A percentile compares a stretch with the other conserved stretches of the same genome.
phyloP scores from a whole-genome alignment of 176 grass and related monocot species.

The Bolboschoenus planiculmis region DNA sequence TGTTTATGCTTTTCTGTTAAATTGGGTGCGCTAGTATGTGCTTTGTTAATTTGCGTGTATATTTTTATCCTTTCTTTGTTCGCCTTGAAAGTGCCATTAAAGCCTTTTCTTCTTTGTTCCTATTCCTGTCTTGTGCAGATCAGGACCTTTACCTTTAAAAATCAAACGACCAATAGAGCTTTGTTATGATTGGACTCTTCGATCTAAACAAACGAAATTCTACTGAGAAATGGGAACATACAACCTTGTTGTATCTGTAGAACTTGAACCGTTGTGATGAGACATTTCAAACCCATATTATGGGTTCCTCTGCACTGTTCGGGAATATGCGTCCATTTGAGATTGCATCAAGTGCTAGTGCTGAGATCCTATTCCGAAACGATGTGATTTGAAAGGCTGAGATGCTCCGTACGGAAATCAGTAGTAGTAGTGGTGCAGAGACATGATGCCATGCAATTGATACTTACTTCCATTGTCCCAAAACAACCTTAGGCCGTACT shows the following conservation, averaged over 20 bases:
- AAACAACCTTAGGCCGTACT: neutral
- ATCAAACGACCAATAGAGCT: neutral
- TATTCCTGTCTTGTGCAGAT: neutral
- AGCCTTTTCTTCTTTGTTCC: neutral
- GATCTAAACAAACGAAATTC: neutral
- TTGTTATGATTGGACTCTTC: neutral
- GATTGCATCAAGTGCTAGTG: neutral
- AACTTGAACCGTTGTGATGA: neutral
- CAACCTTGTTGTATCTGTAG: too few relatives aligned
- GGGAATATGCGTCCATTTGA: neutral
- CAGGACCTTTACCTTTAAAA: neutral
- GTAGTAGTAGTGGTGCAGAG: neutral
- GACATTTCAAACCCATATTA: neutral
- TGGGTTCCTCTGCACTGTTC: neutral
- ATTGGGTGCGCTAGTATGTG: neutral
- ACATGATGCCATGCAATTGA: neutral
- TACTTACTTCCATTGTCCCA: neutral
- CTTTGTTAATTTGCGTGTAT: neutral
- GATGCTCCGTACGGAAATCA: conserved; percentile 1
- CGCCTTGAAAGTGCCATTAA: neutral
- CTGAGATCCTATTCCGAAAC: neutral
- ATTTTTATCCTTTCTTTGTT: neutral
- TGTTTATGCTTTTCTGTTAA: neutral
- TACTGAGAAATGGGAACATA: too few relatives aligned
- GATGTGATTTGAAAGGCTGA: conserved; percentile 3